Evolutionary conservation across 352 stramenopile species (phyloP), one percentile per base, ranked within the genome.

Genomic region (Discostella stelligera): DNA sequence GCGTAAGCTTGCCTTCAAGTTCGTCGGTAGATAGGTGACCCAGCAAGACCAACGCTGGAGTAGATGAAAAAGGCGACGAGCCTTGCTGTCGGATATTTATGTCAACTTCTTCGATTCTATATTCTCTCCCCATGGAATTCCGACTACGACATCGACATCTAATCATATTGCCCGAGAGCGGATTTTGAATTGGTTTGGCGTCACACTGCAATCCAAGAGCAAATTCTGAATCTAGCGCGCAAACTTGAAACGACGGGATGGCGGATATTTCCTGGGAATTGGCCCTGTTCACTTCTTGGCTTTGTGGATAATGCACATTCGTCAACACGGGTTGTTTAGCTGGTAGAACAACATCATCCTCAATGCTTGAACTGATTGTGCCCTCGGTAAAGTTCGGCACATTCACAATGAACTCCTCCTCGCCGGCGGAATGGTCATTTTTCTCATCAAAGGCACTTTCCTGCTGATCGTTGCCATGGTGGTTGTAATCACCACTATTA

Each of bases 111-210:
- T 81, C 60, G 25, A 82, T 75, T 1, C 79, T 14, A 58, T 78
- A 73, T 30, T 76, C 46, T 0, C 70, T 61, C 23, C 56, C 60
- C 37, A 23, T 13, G 5, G 27, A 32, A 32, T 32, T 32, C 27
- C 27, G 27, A 13, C 37, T 14, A 39, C 67, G 60, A 46, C 30
- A 49, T 21, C 66, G 55, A 66, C 79, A 88, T 23, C 71, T 37
- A 61, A 93, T 89, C 0, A 88, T 16, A 74, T 91, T 93, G 32
- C 82, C 84, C 58, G 69, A 86, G 5, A 87, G 56, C 23, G 85
- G 87, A 84, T 92, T 92, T 39, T 66, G 54, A 7, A 77, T 75
- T 46, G 86, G 86, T 41, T 62, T 39, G 14, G 77, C 55, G 56
- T 68, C 58, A 7, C 49, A 14, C 21, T 32, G 25, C 18, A 32